Evolutionary conservation across 2,329 filamentous ascomycete genomes (phyloP), one percentile per base, ranked within the genome.

Genomic region (Cordyceps militaris): DNA sequence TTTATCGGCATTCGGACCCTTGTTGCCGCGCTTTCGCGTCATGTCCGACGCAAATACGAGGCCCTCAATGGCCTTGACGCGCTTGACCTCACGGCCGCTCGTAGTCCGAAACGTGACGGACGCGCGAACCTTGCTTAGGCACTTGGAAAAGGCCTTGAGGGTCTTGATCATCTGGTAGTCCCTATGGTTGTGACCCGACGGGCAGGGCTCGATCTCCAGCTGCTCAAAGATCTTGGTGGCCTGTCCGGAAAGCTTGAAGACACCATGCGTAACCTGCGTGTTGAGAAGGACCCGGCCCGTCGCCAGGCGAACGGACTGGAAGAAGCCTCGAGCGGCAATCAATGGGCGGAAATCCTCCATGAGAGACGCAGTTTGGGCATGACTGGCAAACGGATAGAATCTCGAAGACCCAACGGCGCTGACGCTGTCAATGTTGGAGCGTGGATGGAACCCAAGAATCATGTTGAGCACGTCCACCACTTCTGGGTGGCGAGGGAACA

Each of bases 211-310:
- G 7, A 70, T 55, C 0, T 44, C 16, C 9, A 73, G 58, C 4
- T 56, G 55, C 1, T 59, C 28, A 24, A 76, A 74, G 4, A 79
- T 61, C 0, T 70, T 60, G 1, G 63, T 61, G 2, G 80, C 61
- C 0, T 59, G 60, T 2, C 76, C 73, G 2, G 67, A 61, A 3
- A 70, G 65, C 11, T 74, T 77, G 66, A 84, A 84, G 19, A 82
- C 73, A 3, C 76, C 77, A 61, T 82, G 76, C 0, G 78, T 77
- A 10, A 82, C 76, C 57, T 84, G 83, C 48, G 73, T 71, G 60
- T 84, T 84, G 26, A 84, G 68, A 0, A 84, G 72, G 1, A 84
- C 63, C 0, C 79, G 72, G 2, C 79, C 80, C 0, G 81, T 84
- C 0, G 76, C 76, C 0, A 79, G 70, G 6, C 80, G 78, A 3